Evolutionary conservation across 1,284 basidiomycete genomes (phyloP), one percentile per base, ranked within the genome.

Genomic region (Ceratobasidium sp.): DNA sequence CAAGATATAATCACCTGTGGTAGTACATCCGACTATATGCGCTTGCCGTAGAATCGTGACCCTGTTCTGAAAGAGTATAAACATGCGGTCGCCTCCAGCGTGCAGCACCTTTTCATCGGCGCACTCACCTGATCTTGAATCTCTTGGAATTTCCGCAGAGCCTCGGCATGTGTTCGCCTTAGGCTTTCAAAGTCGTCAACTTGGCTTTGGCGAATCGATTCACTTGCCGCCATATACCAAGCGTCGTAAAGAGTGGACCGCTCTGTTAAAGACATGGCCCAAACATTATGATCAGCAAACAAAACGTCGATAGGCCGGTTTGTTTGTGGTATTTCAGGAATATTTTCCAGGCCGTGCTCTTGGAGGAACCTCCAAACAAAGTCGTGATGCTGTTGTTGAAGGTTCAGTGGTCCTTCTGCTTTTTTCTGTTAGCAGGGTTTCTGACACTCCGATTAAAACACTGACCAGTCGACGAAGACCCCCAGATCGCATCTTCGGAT

Each of bases 181-280:
- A 86, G 75, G 0, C 77, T 74, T 16, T 81, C 79, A 39, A 83
- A 83, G 26, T 81, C 83, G 73, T 80, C 78, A 0, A 80, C 78
- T 41, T 83, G 80, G 8, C 76, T 79, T 12, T 79, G 73, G 58
- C 82, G 80, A n/a, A 79, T 64, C 12, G 36, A 28, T 45, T 73
- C 41, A 18, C 71, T 65, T 10, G 70, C 62, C 23, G 61, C 36
- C 6, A 36, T 45, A 21, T 59, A 45, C 75, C 75, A 76, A 4
- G 26, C n/a, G 16, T 74, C 46, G n/a, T 69, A 36, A 2, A 76
- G 30, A 16, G 21, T 48, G 10, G n/a, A 34, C 32, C 74, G 52
- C 45, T 76, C 75, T n/a, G 5, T 43, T 2, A 30, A 26, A 14
- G 72, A 71, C 74, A 75, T 73, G 1, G 34, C 18, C 75, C 75